Evolutionary conservation across 2,329 filamentous ascomycete genomes (phyloP), one percentile per base, ranked within the genome.

Genomic region (Blastomyces silverae): DNA sequence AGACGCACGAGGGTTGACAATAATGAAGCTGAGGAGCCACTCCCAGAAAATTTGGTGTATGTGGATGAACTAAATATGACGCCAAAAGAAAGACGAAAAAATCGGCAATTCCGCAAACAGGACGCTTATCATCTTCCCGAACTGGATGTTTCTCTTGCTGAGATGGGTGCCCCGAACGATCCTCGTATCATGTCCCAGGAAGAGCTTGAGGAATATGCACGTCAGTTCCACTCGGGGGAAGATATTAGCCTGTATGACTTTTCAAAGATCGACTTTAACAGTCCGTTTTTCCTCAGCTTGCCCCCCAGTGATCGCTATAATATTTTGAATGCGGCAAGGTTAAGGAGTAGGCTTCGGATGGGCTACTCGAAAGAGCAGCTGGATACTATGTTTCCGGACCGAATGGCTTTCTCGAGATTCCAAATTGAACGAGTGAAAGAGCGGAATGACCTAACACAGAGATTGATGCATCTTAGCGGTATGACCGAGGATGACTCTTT

Each of bases 181-280:
- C 93, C 93, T 3, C 85, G 95, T 20, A 93, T 99, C 71, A 97
- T 99, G 94, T 95, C 89, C 63, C 85, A 95, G 31, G 91, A 96
- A 72, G 93, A 99, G 74, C 79, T 99, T 65, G 91, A 97, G 77
- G 89, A 93, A 69, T 99, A 99, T 74, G 93, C 95, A 2, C 83
- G 88, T 62, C 92, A 97, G 68, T 97, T 97, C 72, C 86, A 97
- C 71, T 87, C 86, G 66, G 94, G 94, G 64, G 92, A 97, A 76
- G 93, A 97, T 74, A 89, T 97, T 64, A 82, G 81, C 69, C 78
- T 92, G 5, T 97, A 97, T 77, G 93, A 97, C 77, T 99, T 99
- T 74, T 95, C 90, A 73, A 97, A 97, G 78, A 99, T 99, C 71
- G 94, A 99, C 74, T 99, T 97, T 72, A 90, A 97, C 69, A 91